Conservation (phyloP, 2,329 filamentous ascomycete genomes). For the Aspergillus clavatus region DNA sequence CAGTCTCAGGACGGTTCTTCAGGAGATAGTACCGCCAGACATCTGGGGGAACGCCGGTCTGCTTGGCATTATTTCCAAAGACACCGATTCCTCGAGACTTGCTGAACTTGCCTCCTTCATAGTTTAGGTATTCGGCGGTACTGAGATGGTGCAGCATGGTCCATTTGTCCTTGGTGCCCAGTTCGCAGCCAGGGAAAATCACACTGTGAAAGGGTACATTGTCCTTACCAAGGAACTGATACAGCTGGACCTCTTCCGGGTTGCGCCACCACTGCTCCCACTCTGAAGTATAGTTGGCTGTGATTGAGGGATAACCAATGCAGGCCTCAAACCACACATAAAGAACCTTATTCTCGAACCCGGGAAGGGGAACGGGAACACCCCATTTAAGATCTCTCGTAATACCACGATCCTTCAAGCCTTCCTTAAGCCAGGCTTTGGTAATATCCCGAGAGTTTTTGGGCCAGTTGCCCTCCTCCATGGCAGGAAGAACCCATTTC, state of each 20-base stretch:
- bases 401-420: conserved; percentile 80
- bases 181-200: conserved; percentile 82
- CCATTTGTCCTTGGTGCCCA: conserved; percentile 81
- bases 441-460: conserved; percentile 43
- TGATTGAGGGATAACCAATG: conserved; percentile 94
- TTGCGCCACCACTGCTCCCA: conserved; percentile 97
- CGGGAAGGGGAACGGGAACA: conserved; percentile 55
- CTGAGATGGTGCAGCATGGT: conserved; percentile 84
- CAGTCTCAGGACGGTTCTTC: conserved; percentile 75
- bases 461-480: conserved; percentile 59
- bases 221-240: conserved; percentile 95
- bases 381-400: conserved; percentile 93
- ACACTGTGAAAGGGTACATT: conserved; percentile 85
- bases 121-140: conserved; percentile 85
- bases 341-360: conserved; percentile 72
- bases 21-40: conserved; percentile 95
- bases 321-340: conserved; percentile 94
- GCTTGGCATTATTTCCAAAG: conserved; percentile 82
- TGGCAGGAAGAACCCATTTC: conserved; percentile 70
- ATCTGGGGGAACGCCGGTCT: conserved; percentile 76
- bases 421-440: conserved; percentile 58
- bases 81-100: conserved; percentile 87
- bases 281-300: conserved; percentile 76
- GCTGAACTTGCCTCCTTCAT: conserved; percentile 85
- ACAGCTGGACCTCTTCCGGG: conserved; percentile 79